A percentile compares a stretch with the other conserved stretches of the same genome.
These are phyloP conservation scores for Lyophyllum atratum DNA, from an alignment of 768 basidiomycete species.

Conservation along the genomic window DNA sequence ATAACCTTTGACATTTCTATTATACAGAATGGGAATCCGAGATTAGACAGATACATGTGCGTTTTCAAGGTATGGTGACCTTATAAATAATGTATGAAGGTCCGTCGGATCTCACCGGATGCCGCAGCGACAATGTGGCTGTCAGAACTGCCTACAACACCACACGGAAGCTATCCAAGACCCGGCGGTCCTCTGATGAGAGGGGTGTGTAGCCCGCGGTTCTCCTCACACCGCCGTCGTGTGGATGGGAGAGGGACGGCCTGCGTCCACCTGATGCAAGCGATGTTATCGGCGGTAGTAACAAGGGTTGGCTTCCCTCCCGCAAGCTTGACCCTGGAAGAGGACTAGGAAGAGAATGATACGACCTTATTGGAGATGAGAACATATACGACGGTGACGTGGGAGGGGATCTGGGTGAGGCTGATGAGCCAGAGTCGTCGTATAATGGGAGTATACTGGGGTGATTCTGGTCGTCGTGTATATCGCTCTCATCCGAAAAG, in stretches of 20 bases:
- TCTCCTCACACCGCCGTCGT: conserved; percentile 22
- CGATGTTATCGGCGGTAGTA: conserved; percentile 19
- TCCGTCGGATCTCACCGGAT: conserved; percentile 2
- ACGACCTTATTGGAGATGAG: conserved; percentile 14
- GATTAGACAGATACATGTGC: neutral
- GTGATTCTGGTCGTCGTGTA: conserved; percentile 32
- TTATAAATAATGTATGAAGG: conserved; percentile 6
- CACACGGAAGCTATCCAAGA: conserved; percentile 57
- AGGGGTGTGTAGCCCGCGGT: conserved; percentile 35
- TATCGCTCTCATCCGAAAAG: conserved; percentile 47
- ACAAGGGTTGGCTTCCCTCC: conserved; percentile 12
- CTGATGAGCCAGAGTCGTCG: conserved; percentile 16
- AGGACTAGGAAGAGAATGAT: conserved; percentile 10
- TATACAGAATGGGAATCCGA: neutral
- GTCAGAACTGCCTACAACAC: conserved; percentile 34
- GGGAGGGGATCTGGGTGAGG: conserved; percentile 17
- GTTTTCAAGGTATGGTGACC: neutral
- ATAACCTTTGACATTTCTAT: neutral
- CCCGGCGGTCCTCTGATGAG: conserved; percentile 60
- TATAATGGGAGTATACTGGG: conserved; percentile 19
- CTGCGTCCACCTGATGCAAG: conserved; percentile 6
- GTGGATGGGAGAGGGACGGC: conserved; percentile 25
- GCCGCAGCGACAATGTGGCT: neutral
- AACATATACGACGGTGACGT: conserved; percentile 15
- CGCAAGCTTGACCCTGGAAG: neutral